Conservation (phyloP, 306 rosid genomes). For the Dryas octopetala region DNA sequence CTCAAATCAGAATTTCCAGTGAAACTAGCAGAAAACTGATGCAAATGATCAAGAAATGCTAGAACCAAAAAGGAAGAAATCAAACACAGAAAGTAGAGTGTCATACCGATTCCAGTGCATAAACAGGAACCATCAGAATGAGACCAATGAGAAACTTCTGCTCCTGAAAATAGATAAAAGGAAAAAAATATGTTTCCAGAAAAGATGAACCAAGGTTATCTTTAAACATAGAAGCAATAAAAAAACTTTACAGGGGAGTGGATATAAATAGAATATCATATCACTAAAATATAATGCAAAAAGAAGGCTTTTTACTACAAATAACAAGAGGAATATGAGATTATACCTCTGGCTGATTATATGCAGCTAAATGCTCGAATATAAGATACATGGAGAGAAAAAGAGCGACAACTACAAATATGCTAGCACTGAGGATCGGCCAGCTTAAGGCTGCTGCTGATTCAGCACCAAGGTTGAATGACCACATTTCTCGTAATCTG, state of each 20-base stretch:
- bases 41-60: constrained; percentile 8
- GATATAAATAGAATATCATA: background rate
- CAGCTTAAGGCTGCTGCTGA: constrained; percentile 59
- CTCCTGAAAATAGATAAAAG: constrained; percentile 58
- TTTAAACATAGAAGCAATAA: constrained; percentile 3
- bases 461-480: constrained; percentile 44
- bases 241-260: background rate
- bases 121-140: constrained; percentile 97
- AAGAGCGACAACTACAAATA: constrained; percentile 77
- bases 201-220: constrained; percentile 15
- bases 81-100: constrained; percentile 5
- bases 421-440: constrained; percentile 79
- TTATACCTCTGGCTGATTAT: constrained; percentile 94
- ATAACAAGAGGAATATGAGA: constrained; percentile 22
- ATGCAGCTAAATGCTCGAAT: constrained; percentile 86
- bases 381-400: constrained; percentile 85
- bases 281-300: background rate
- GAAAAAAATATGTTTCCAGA: background rate
- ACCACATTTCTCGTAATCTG: constrained; percentile 63
- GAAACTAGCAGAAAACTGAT: background rate
- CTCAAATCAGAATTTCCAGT: background rate
- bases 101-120: constrained; percentile 93
- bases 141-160: constrained; percentile 98
- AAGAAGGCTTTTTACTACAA: background rate
- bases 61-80: constrained; percentile 12